Conservation (phyloP, 1,284 basidiomycete genomes). For the Hemileia vastatrix region DNA sequence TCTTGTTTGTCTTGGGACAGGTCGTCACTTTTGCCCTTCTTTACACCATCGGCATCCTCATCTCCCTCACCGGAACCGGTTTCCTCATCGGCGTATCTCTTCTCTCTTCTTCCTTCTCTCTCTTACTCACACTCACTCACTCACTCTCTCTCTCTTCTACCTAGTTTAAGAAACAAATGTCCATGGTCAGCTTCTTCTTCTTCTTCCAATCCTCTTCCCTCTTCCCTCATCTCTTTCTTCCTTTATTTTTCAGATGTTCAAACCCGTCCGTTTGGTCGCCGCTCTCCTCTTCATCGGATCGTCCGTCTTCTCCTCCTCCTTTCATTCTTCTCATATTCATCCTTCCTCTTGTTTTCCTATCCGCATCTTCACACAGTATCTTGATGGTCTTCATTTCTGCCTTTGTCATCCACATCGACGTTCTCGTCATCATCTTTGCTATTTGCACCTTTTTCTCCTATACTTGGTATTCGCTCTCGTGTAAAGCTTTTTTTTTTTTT, state of each 20-base stretch:
- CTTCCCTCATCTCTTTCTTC: slow-evolving; percentile 28
- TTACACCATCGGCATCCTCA: slow-evolving; percentile 69
- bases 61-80: slow-evolving; percentile 76
- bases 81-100: slow-evolving; percentile 67
- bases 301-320: slow-evolving; percentile 26
- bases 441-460: slow-evolving; percentile 18
- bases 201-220: slow-evolving; percentile 11
- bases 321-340: slow-evolving; percentile 7
- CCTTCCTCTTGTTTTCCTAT: neutral
- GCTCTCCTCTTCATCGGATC: slow-evolving; percentile 66
- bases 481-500: neutral
- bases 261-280: slow-evolving; percentile 75
- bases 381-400: slow-evolving; percentile 21
- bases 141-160: neutral
- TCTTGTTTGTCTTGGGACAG: slow-evolving; percentile 64
- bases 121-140: neutral
- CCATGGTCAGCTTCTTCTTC: slow-evolving; percentile 52
- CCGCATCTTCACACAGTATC: neutral
- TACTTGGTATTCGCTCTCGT: slow-evolving; percentile 22
- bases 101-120: neutral
- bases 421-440: slow-evolving; percentile 15
- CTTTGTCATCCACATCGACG: slow-evolving; percentile 12
- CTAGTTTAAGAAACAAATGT: slow-evolving; percentile 66
- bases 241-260: slow-evolving; percentile 65
- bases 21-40: slow-evolving; percentile 67